These are phyloP conservation scores for Anethum foeniculum DNA, from an alignment of 140 eudicot species.

Conservation along the genomic window DNA sequence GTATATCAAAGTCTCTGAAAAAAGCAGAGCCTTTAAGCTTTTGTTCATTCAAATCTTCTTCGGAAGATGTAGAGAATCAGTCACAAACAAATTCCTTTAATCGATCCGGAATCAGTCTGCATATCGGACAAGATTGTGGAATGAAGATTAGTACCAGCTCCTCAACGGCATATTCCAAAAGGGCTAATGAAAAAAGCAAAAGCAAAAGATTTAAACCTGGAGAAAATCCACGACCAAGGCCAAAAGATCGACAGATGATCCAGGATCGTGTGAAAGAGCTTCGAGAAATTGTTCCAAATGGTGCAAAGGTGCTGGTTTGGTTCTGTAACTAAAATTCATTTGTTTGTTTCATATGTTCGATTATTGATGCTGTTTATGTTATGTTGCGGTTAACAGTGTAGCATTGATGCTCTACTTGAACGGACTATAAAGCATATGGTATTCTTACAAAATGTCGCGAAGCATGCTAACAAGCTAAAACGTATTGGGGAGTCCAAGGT, in stretches of 20 bases:
- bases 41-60: constrained; percentile 38
- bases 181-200: constrained; percentile 49
- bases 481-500: constrained; percentile 80
- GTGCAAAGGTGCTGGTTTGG: constrained; percentile 60
- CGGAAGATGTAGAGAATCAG: constrained; percentile 30
- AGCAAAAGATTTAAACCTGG: constrained; percentile 91
- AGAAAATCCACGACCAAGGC: constrained; percentile 91
- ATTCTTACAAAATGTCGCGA: constrained; percentile 84
- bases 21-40: constrained; percentile 33
- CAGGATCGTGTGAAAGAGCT: constrained; percentile 97
- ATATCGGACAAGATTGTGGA: constrained; percentile 43
- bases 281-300: constrained; percentile 79
- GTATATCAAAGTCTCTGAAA: constrained; percentile 32
- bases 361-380: neutral
- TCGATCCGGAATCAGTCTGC: constrained; percentile 64
- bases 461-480: constrained; percentile 83
- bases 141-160: constrained; percentile 34
- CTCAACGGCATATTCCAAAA: constrained; percentile 51
- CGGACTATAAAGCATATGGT: constrained; percentile 97
- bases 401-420: constrained; percentile 89
- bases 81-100: constrained; percentile 46
- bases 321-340: neutral
- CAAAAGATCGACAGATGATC: constrained; percentile 98
- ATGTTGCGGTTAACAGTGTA: constrained; percentile 54
- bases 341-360: neutral